Base-by-base conservation (phyloP, 2,329 filamentous ascomycete genomes). In the Phialemoniopsis sp. region DNA sequence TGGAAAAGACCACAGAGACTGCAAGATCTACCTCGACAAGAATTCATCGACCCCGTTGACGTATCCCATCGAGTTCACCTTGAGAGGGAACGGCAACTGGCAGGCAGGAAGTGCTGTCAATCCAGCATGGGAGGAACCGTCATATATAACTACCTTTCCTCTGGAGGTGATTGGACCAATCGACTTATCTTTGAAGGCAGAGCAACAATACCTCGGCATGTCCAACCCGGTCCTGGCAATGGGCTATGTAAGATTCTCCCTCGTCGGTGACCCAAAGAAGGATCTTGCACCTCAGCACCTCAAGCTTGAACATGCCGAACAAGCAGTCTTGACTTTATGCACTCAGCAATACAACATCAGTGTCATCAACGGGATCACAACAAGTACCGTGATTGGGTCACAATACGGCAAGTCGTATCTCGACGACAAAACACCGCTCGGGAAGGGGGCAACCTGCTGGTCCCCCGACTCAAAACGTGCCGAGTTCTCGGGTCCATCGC, bases 61-160 rank as follows among this genome's bases (percentile, higher is more conserved):
- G 14, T 33, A 33, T 33, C 31, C 31, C 17, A 33, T 33, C 31
- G 31, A 33, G 31, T 33, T 33, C 31, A 33, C 31, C 10, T 14
- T 33, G 8, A 14, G 10, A 16, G 31, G 31, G 13, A 33, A 33
- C 14, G 31, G 31, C 14, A 33, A 33, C 14, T 33, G 31, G 31
- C 31, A 33, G 17, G 13, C 31, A 14, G 31, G 31, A 5, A 33
- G 14, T 8, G 12, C 14, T 8, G 31, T 33, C 8, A 33, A 33
- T 16, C 31, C 31, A 5, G 31, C 31, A 8, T 33, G 31, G 31
- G 8, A 33, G 16, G 31, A 33, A 17, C 31, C 31, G 10, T 33
- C 14, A n/a, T 33, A 33, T 14, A 16, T 33, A 5, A 33, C 31
- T 14, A 33, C 5, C 14, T 33, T 33, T 17, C 31, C 31, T 17